Base-by-base conservation (phyloP, 2,329 filamentous ascomycete genomes). In the Lecanoromycetidae sp. region DNA sequence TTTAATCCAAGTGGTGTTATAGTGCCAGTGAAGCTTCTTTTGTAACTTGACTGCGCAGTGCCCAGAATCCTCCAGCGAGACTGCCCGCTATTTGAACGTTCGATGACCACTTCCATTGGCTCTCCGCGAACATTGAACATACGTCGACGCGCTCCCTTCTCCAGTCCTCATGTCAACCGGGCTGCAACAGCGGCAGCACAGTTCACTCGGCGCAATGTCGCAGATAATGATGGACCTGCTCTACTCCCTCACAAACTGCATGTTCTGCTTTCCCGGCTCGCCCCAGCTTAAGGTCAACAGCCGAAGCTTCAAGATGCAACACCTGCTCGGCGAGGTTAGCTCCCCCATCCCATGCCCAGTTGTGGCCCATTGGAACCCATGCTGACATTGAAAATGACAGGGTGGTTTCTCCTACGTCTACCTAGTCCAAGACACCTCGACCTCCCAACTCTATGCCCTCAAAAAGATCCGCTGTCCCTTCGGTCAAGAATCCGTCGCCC, bases 391-490 rank as follows among this genome's bases (percentile, higher is more conserved):
- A 50, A 19, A 17, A 25, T 37, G 34, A 48, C 54, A 90, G 83
- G 91, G 91, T 62, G 91, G 91, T 60, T 98, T 98, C 72, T 94
- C 87, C 55, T 98, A 96, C 67, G 91, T 98, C 57, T 98, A 98
- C 69, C 84, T 98, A 50, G 91, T 98, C 51, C 85, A 96, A 72
- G 88, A 95, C 65, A 90, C 84, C 39, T 72, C 78, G 46, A 83
- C 79, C 44, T 84, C 85, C 50, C 80, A 90, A 58, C 77, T 94
- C 38, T 90, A 94, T 65, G 91, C 91, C 15, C 80, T 96, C 52
- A 98, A 98, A 68, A 98, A 98, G 75, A 98, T 98, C 65, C 82
- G 90, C 62, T 98, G 91, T 72, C 90, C 91, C 4, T 96, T 98
- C 61, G 91, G 91, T 56, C 84, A 91, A 65, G 91, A 98, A 71